Evolutionary conservation across 306 rosid genomes (phyloP), one percentile per base, ranked within the genome.

Genomic region (Pachyrhizus erosus): DNA sequence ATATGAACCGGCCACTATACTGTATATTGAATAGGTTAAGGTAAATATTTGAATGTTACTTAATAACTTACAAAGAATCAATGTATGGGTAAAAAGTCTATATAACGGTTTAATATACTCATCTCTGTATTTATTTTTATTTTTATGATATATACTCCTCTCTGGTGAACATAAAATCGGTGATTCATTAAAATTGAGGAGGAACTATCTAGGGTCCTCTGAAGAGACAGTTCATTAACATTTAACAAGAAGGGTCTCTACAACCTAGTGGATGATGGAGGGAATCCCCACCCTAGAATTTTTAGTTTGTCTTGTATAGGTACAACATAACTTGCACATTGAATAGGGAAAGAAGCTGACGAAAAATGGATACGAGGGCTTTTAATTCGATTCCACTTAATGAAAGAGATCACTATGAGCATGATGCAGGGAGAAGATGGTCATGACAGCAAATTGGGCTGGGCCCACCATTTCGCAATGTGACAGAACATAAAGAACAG

Each of bases 271-370:
- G 54, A 46, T 23, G n/a, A 46, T 13, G 48, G 34, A 54, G 27
- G 10, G 39, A 33, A 33, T 57, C 31, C 46, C 72, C 79, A 74
- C 72, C 20, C 64, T 66, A 84, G 75, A 79, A 91, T 89, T 48
- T 77, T 82, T 85, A 72, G 24, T 91, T 89, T 91, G 97, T 92
- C 94, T 85, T 84, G 89, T 81, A 51, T 84, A 81, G 37, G 27
- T 80, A 37, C 58, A 73, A 46, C 88, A 70, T 76, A 31, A 74
- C 40, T 80, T 83, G 13, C 73, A 74, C 26, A 85, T 84, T 87
- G 33, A 86, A 80, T 78, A 84, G 65, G 79, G 49, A 81, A 86
- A 82, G 64, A 84, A 85, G 81, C 33, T 76, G 90, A 81, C 85
- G 83, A 86, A 79, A 85, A 67, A 20, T 79, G 55, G 46, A 51